Evolutionary conservation across 441 rosid genomes (phyloP).

Genomic region (Manihot esculenta): DNA sequence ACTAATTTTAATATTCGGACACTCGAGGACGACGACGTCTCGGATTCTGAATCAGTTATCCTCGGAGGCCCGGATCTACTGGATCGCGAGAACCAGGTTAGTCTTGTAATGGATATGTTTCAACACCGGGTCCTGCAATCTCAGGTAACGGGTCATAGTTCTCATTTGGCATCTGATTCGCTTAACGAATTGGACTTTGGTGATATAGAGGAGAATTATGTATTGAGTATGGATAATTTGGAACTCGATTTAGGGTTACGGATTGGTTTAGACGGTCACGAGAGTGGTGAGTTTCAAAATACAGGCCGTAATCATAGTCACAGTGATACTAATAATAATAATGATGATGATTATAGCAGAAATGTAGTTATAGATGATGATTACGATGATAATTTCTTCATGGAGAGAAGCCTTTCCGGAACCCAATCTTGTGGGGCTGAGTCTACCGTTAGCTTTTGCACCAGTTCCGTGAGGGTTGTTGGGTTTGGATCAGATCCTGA

Average conservation of each 20-base stretch:
- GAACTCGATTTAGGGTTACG: conserved; percentile 55
- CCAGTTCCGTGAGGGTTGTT: conserved; percentile 29
- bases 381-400: conserved; percentile 48
- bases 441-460: conserved; percentile 23
- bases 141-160: conserved; percentile 35
- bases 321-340: conserved; percentile 26
- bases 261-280: conserved; percentile 36
- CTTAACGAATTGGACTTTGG: conserved; percentile 46
- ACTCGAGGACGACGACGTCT: conserved; percentile 29
- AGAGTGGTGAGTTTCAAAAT: conserved; percentile 32
- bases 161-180: conserved; percentile 33
- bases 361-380: conserved; percentile 24
- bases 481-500: conserved; percentile 59
- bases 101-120: conserved; percentile 75
- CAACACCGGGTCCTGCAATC: conserved; percentile 78
- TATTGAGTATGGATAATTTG: conserved; percentile 35
- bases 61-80: conserved; percentile 37
- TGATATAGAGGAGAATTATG: conserved; percentile 38
- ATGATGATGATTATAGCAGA: conserved; percentile 6
- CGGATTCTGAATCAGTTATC: conserved; percentile 41
- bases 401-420: conserved; percentile 42
- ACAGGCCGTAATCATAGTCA: conserved; percentile 1
- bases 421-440: conserved; percentile 35
- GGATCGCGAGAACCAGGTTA: conserved; percentile 55
- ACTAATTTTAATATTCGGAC: conserved; percentile 6